Evolutionary conservation across 371 early-diverging fungal species (phyloP).

Genomic region (Capniomyces stellatus): DNA sequence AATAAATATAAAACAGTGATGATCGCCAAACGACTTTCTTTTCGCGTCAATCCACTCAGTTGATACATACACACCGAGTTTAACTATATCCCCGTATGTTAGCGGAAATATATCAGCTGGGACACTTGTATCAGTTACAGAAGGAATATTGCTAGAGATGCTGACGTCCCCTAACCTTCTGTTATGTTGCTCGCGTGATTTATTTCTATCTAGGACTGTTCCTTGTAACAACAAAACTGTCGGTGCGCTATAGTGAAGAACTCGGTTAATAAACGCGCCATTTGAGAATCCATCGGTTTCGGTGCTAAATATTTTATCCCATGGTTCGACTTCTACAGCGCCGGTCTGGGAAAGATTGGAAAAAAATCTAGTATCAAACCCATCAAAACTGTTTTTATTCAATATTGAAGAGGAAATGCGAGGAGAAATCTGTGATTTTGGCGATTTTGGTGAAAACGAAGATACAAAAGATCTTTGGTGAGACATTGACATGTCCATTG

Average conservation of each 20-base stretch:
- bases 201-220: background rate
- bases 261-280: background rate
- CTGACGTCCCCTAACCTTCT: background rate
- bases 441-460: background rate
- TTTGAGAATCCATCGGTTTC: background rate
- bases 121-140: background rate
- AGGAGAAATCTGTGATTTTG: background rate
- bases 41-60: background rate
- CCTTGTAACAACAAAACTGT: background rate
- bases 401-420: too few species aligned
- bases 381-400: background rate
- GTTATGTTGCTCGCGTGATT: background rate
- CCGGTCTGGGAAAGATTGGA: background rate
- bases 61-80: constrained; percentile 1
- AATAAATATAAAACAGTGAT: background rate
- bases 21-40: background rate
- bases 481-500: background rate
- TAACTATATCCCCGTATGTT: background rate
- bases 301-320: background rate
- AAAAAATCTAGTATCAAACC: too few species aligned
- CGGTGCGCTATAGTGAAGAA: background rate
- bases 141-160: background rate
- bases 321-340: background rate
- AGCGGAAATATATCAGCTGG: background rate
- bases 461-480: background rate